phyloP scores from a whole-genome alignment of 2,329 filamentous ascomycete genomes.

The Bipolaris gigantea region DNA sequence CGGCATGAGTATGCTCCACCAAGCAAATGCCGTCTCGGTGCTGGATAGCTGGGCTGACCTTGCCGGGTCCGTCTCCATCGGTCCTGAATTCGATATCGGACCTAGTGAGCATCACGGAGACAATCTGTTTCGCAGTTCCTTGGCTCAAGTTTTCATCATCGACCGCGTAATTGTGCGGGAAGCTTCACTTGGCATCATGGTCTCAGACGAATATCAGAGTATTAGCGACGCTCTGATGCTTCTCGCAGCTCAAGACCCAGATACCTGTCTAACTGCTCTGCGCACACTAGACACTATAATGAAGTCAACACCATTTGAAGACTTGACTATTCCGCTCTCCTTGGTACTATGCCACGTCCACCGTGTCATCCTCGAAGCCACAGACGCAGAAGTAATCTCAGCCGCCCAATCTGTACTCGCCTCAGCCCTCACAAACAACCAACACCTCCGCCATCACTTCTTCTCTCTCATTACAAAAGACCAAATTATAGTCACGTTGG shows the following conservation, averaged over 20 bases:
- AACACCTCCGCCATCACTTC: slow-evolving; percentile 12
- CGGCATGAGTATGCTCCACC: slow-evolving; percentile 26
- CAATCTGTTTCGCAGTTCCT: slow-evolving; percentile 23
- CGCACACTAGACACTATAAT: slow-evolving; percentile 28
- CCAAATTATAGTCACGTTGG: slow-evolving; percentile 21
- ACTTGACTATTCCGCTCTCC: slow-evolving; percentile 19
- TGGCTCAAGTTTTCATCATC: slow-evolving; percentile 29
- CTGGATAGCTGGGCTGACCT: slow-evolving; percentile 27
- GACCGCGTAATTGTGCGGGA: slow-evolving; percentile 31
- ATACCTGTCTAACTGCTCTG: slow-evolving; percentile 32
- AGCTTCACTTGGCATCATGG: slow-evolving; percentile 10
- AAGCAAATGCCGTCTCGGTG: slow-evolving; percentile 19
- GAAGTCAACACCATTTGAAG: slow-evolving; percentile 5
- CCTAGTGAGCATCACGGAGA: slow-evolving; percentile 12
- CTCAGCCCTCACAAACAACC: slow-evolving; percentile 15
- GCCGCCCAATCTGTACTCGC: slow-evolving; percentile 36
- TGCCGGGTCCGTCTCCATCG: slow-evolving; percentile 21
- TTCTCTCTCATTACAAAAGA: slow-evolving; percentile 19
- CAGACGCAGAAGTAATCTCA: slow-evolving; percentile 33
- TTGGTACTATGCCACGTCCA: slow-evolving; percentile 29
- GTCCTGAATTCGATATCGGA: slow-evolving; percentile 22
- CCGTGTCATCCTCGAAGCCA: slow-evolving; percentile 18
- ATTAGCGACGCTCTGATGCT: slow-evolving; percentile 29
- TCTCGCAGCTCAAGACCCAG: slow-evolving; percentile 27
- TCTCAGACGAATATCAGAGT: slow-evolving; percentile 23